A percentile compares a stretch with the other conserved stretches of the same genome.
Evolutionary conservation across 2,329 filamentous ascomycete species (phyloP).

Genomic region (Alternaria triticimaculans): DNA sequence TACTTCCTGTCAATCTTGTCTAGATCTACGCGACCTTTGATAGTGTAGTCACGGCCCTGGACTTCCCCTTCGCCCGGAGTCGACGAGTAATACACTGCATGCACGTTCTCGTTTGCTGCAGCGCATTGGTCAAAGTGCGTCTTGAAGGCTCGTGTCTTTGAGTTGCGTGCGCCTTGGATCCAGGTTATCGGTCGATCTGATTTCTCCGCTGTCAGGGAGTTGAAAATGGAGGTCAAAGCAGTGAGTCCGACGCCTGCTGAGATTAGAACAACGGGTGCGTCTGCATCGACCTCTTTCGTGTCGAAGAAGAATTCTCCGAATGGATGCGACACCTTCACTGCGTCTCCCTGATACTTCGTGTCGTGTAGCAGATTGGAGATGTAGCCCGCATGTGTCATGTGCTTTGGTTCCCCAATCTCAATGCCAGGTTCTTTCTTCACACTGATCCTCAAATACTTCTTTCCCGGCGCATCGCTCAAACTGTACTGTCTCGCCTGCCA

Average conservation of each 20-base stretch:
- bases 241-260: slow-evolving; percentile 74
- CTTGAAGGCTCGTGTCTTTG: slow-evolving; percentile 62
- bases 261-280: slow-evolving; percentile 67
- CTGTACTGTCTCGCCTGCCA: slow-evolving; percentile 75
- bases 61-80: slow-evolving; percentile 53
- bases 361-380: slow-evolving; percentile 75
- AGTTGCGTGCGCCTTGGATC: slow-evolving; percentile 66
- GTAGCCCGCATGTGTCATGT: slow-evolving; percentile 64
- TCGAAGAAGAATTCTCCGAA: slow-evolving; percentile 67
- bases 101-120: slow-evolving; percentile 56
- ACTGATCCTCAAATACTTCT: slow-evolving; percentile 71
- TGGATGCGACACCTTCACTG: slow-evolving; percentile 71
- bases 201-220: slow-evolving; percentile 53
- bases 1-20: slow-evolving; percentile 60
- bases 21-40: slow-evolving; percentile 66
- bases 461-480: slow-evolving; percentile 68
- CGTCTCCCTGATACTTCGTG: slow-evolving; percentile 65
- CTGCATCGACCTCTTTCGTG: slow-evolving; percentile 49
- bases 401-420: slow-evolving; percentile 53
- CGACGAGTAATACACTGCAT: slow-evolving; percentile 65
- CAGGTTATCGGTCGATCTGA: slow-evolving; percentile 62
- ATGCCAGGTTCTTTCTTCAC: slow-evolving; percentile 71
- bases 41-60: slow-evolving; percentile 64
- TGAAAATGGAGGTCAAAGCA: slow-evolving; percentile 70
- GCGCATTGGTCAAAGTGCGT: slow-evolving; percentile 56